Base-by-base conservation (phyloP, 352 stramenopile genomes). In the Pythium pyrilobum region DNA sequence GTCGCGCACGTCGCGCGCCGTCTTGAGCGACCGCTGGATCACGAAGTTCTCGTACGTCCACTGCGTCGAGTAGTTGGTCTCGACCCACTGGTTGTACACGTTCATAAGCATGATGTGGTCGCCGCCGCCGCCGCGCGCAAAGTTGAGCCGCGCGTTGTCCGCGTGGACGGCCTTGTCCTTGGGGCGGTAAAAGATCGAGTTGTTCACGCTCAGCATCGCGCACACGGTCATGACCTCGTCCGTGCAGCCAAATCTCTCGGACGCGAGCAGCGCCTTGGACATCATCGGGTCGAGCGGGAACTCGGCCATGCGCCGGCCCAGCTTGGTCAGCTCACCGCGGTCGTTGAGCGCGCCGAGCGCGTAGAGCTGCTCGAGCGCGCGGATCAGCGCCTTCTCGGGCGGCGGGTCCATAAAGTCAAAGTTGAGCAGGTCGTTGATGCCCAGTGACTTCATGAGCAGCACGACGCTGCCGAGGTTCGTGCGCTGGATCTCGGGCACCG, bases 401-500 rank as follows among this genome's bases (percentile, higher is more conserved):
- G 97, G 97, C 16, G 95, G 85, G 72, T 99, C 97, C 96, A 99
- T 99, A 60, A 99, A 99, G 72, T 99, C 97, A 61, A 99, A 99
- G 64, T 99, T 81, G 18, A 99, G 69, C 44, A 99, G 68, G 71
- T 99, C 96, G 64, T 99, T 97, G 64, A 99, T 99, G 5, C 97
- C 97, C 4, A 99, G 80, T 59, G 85, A 98, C 72, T 99, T 99
- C 53, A 99, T 90, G 65, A 99, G 87, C 33, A 99, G 74, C 51
- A 99, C 97, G 5, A 99, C 96, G 69, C 95, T 98, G 11, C 86
- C 84, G 60, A 99, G 85, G 62, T 99, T 99, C 12, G 96, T 99
- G 16, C 97, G 73, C 60, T 98, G 81, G 52, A 99, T 99, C 70
- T 99, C 97, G 2, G 97, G 97, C 13, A 97, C 85, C 7, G 95